Evolutionary conservation across 2,329 filamentous ascomycete genomes (phyloP).

Genomic region (Coniella lustricola): DNA sequence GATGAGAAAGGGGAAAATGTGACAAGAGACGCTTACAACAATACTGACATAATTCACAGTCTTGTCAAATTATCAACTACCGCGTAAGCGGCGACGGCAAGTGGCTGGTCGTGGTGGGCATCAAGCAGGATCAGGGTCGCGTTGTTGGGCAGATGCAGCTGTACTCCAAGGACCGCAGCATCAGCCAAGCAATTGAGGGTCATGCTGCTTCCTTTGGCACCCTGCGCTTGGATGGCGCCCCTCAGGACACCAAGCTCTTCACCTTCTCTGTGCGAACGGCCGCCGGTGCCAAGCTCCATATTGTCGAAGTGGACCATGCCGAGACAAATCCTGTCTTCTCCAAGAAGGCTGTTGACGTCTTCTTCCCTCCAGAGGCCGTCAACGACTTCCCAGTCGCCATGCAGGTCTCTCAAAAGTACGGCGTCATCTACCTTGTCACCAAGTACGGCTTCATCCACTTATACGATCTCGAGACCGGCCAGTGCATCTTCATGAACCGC

Average conservation of each 20-base stretch:
- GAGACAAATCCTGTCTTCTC: conserved; percentile 81
- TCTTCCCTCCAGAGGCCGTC: conserved; percentile 90
- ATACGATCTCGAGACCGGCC: conserved; percentile 92
- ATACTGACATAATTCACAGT: conserved; percentile 42
- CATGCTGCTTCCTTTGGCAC: conserved; percentile 94
- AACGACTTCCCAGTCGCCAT: conserved; percentile 98
- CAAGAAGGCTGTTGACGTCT: conserved; percentile 96
- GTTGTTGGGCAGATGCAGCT: conserved; percentile 96
- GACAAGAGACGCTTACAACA: neutral
- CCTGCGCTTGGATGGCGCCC: conserved; percentile 78
- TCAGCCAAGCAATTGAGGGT: conserved; percentile 96
- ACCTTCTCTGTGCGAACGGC: conserved; percentile 90
- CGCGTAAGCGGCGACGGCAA: conserved; percentile 91
- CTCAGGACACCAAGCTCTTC: conserved; percentile 90
- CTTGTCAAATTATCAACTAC: conserved; percentile 99
- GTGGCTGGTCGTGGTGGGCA: conserved; percentile 97
- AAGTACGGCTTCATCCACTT: conserved; percentile 99
- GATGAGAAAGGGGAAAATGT: neutral
- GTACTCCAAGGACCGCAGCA: conserved; percentile 90
- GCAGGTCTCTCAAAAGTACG: conserved; percentile 94
- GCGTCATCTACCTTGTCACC: conserved; percentile 92
- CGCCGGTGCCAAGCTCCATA: conserved; percentile 83
- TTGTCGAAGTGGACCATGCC: conserved; percentile 94
- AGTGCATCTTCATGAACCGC: conserved; percentile 98
- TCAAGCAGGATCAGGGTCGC: conserved; percentile 85